phyloP scores from a whole-genome alignment of 768 basidiomycete genomes.

The Agaricus subrufescens region DNA sequence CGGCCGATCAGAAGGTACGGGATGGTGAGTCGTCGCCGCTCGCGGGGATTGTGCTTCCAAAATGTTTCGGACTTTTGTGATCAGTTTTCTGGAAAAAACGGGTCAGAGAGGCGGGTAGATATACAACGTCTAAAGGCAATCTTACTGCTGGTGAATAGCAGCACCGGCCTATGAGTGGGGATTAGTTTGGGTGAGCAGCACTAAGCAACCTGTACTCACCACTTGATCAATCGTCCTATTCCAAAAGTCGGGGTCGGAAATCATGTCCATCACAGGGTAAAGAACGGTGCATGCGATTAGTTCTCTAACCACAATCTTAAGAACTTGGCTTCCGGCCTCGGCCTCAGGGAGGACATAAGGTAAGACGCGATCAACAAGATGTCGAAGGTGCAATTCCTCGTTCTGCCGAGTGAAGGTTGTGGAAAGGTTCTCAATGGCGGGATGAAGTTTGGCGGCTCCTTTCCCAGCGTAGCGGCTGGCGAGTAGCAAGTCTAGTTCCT shows the following conservation, averaged over 20 bases:
- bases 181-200: not conserved
- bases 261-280: conserved; percentile 87
- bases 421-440: conserved; percentile 84
- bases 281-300: conserved; percentile 78
- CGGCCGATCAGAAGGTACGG: conserved; percentile 28
- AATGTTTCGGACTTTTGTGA: conserved; percentile 82
- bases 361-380: conserved; percentile 66
- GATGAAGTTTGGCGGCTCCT: conserved; percentile 66
- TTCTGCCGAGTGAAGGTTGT: conserved; percentile 86
- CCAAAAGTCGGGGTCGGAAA: conserved; percentile 97
- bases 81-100: conserved; percentile 57
- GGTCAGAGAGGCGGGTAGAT: conserved; percentile 1
- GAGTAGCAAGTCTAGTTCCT: conserved; percentile 82
- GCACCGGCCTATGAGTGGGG: conserved; percentile 38
- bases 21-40: conserved; percentile 29
- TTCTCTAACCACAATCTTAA: conserved; percentile 75
- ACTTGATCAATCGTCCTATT: conserved; percentile 89
- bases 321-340: conserved; percentile 65
- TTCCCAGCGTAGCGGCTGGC: conserved; percentile 76
- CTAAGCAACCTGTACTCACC: conserved; percentile 41
- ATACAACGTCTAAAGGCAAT: not conserved
- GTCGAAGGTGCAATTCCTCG: conserved; percentile 80
- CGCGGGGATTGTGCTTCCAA: conserved; percentile 75
- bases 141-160: conserved; percentile 47
- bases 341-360: conserved; percentile 71